Conservation (phyloP, 2,329 filamentous ascomycete genomes). For the Fusarium sp. region DNA sequence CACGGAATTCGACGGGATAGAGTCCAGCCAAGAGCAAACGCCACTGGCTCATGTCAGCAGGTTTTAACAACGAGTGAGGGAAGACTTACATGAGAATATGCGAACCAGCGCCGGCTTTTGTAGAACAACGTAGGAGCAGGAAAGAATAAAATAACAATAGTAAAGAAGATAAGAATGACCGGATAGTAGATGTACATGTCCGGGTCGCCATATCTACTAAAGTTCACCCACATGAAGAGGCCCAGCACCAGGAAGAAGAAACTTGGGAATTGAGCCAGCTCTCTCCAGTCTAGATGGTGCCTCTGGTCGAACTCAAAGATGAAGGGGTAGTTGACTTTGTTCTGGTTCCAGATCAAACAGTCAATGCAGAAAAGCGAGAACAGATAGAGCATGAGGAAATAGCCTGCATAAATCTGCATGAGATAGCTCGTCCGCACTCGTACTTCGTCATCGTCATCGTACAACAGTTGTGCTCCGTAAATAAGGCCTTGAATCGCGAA, state of each 20-base stretch:
- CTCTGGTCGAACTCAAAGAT: constrained; percentile 96
- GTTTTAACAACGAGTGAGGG: accelerated
- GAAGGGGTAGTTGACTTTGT: constrained; percentile 95
- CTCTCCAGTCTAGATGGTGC: constrained; percentile 87
- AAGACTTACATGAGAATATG: constrained; percentile 81
- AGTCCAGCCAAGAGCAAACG: constrained; percentile 84
- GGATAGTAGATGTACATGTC: constrained; percentile 87
- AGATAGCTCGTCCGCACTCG: constrained; percentile 70
- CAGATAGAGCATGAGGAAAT: constrained; percentile 84
- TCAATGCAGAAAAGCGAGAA: constrained; percentile 86
- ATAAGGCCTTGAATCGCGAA: constrained; percentile 73
- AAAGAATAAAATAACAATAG: constrained; percentile 75
- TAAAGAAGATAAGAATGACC: constrained; percentile 77
- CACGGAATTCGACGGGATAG: constrained; percentile 94
- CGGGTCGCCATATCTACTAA: constrained; percentile 71
- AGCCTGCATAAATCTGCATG: constrained; percentile 91
- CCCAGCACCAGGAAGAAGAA: constrained; percentile 83
- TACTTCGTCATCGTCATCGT: constrained; percentile 58
- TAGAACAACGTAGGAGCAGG: constrained; percentile 80
- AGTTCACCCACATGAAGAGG: constrained; percentile 89
- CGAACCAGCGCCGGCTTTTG: constrained; percentile 83
- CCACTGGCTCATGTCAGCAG: constrained; percentile 64
- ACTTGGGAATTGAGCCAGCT: constrained; percentile 86
- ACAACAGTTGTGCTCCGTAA: constrained; percentile 64
- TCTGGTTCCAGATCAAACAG: constrained; percentile 81